Conservation (phyloP, 169 alveolate genomes). For the Plasmodium reichenowi region DNA sequence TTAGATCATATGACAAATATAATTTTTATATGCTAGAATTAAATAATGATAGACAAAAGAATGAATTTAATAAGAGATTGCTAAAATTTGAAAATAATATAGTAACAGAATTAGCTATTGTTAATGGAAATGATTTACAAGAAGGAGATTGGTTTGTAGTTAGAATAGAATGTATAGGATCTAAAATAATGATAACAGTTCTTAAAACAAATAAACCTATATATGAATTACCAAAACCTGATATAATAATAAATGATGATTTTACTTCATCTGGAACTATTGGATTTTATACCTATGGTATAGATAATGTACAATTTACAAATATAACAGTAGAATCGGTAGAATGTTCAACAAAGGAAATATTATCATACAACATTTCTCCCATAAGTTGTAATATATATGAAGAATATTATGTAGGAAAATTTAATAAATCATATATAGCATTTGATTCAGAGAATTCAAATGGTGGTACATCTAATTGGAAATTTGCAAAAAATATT, state of each 20-base stretch:
- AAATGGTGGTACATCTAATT: constrained; percentile 70
- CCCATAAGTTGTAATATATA: constrained; percentile 88
- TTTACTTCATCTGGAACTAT: constrained; percentile 85
- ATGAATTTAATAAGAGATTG: constrained; percentile 84
- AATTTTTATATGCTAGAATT: constrained; percentile 86
- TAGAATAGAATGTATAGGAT: constrained; percentile 84
- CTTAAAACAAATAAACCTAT: constrained; percentile 78
- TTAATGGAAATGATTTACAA: constrained; percentile 82
- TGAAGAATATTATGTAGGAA: constrained; percentile 46
- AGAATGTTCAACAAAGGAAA: constrained; percentile 83
- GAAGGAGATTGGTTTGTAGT: constrained; percentile 87
- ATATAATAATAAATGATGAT: constrained; percentile 86
- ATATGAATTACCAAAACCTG: constrained; percentile 81
- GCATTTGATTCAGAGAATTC: constrained; percentile 32
- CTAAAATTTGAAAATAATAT: constrained; percentile 88
- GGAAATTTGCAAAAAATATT: constrained; percentile 85
- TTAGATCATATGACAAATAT: constrained; percentile 84
- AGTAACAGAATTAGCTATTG: constrained; percentile 88
- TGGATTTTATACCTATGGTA: constrained; percentile 86
- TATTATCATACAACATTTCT: constrained; percentile 79
- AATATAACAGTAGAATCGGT: constrained; percentile 84
- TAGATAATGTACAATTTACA: constrained; percentile 83
- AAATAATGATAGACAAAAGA: constrained; percentile 81
- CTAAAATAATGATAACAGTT: constrained; percentile 76
- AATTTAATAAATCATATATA: constrained; percentile 8